These are phyloP conservation scores for Haematococcus lacustris DNA, from an alignment of 139 green algal species.

Conservation along the genomic window DNA sequence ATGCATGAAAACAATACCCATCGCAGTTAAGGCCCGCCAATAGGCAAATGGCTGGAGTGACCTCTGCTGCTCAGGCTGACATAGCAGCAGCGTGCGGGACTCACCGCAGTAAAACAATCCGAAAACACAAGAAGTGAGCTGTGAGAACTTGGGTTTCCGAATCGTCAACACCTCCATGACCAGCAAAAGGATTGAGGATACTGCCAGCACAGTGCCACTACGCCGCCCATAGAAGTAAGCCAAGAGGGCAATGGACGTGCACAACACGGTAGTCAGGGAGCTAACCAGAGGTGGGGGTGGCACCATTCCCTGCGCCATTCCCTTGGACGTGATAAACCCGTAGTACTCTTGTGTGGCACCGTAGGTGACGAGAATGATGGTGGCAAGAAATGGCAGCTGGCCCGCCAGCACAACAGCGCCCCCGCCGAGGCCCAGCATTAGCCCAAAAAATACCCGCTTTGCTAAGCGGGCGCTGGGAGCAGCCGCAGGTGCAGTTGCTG, in stretches of 20 bases:
- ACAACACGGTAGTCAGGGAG: constrained; percentile 56
- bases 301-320: constrained; percentile 52
- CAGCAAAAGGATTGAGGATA: constrained; percentile 73
- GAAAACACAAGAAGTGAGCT: constrained; percentile 80
- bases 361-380: constrained; percentile 57
- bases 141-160: constrained; percentile 67
- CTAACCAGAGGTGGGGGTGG: constrained; percentile 56
- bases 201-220: constrained; percentile 47
- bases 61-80: no score
- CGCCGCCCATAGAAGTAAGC: constrained; percentile 29
- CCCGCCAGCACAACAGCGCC: constrained; percentile 54
- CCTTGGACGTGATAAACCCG: constrained; percentile 55
- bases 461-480: no score
- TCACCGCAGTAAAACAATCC: constrained; percentile 90
- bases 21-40: no score
- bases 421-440: constrained; percentile 43
- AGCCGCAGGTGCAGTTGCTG: no score
- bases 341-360: constrained; percentile 66
- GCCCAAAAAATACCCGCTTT: constrained; percentile 53
- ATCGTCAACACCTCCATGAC: constrained; percentile 62
- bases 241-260: constrained; percentile 56
- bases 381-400: constrained; percentile 39
- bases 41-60: no score
- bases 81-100: no score
- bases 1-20: no score